These are phyloP conservation scores for Trametes polyzona DNA, from an alignment of 1,284 basidiomycete species.

Conservation along the genomic window DNA sequence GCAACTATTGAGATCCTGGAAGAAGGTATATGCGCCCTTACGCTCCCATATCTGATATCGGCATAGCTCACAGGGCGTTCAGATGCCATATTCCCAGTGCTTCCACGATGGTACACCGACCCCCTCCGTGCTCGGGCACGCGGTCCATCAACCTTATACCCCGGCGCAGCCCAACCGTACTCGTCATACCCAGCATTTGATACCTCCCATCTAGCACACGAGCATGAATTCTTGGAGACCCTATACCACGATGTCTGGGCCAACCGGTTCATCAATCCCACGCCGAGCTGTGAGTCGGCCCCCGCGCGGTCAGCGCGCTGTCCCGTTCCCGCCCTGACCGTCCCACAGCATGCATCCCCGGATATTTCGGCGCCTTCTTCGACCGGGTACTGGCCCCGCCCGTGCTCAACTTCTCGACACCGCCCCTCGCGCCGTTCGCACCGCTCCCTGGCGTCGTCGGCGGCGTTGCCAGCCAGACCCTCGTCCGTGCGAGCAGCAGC, in stretches of 20 bases:
- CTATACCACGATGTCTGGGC: slow-evolving; percentile 41
- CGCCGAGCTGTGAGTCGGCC: slow-evolving; percentile 35
- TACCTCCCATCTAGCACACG: slow-evolving; percentile 33
- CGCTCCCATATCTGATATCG: neutral
- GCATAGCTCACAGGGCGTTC: neutral
- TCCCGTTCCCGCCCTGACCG: neutral
- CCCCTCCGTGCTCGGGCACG: slow-evolving; percentile 35
- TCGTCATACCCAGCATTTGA: slow-evolving; percentile 16
- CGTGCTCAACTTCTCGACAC: slow-evolving; percentile 66
- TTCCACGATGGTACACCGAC: slow-evolving; percentile 43
- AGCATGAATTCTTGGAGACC: slow-evolving; percentile 40
- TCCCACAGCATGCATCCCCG: slow-evolving; percentile 62
- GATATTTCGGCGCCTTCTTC: slow-evolving; percentile 74
- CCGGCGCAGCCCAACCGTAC: slow-evolving; percentile 25
- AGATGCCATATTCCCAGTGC: slow-evolving; percentile 42
- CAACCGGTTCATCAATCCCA: slow-evolving; percentile 40
- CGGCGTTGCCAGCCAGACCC: neutral
- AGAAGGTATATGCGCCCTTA: slow-evolving; percentile 54
- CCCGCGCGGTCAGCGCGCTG: neutral
- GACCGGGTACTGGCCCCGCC: slow-evolving; percentile 65
- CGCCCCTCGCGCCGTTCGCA: slow-evolving; percentile 67
- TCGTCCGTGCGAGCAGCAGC: neutral
- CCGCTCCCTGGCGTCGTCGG: slow-evolving; percentile 46
- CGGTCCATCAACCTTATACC: slow-evolving; percentile 25
- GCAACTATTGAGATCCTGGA: slow-evolving; percentile 74